Evolutionary conservation across 2,329 filamentous ascomycete species (phyloP).

Genomic region (Fonsecaea nubica): DNA sequence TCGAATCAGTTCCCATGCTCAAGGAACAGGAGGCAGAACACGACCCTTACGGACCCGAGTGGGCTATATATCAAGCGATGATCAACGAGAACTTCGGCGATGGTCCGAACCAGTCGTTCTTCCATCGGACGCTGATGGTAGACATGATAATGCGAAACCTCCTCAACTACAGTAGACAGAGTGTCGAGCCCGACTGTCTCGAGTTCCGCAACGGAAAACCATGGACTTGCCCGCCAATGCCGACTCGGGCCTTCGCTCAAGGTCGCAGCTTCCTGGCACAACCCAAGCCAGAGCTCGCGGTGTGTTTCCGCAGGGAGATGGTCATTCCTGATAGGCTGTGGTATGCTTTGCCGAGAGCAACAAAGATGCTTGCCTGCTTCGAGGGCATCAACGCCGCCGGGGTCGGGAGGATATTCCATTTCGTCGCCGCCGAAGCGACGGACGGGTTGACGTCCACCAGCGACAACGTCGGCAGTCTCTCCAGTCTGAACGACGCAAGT

Average conservation of each 20-base stretch:
- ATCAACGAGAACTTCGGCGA: neutral
- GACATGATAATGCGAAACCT: slow-evolving; percentile 3
- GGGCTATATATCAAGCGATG: neutral
- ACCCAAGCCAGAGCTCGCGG: slow-evolving; percentile 4
- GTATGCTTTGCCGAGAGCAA: neutral
- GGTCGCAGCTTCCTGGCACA: neutral
- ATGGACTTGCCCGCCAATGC: slow-evolving; percentile 7
- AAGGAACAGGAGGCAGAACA: neutral
- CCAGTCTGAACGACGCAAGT: slow-evolving; percentile 5
- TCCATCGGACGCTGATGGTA: neutral
- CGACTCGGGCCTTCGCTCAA: neutral
- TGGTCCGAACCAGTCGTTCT: neutral
- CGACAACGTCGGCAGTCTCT: neutral
- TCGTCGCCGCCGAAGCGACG: neutral
- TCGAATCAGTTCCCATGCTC: neutral
- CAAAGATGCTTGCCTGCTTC: neutral
- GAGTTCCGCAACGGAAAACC: neutral
- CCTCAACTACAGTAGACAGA: neutral
- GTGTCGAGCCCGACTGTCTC: neutral
- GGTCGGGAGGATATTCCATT: neutral
- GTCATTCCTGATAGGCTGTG: neutral
- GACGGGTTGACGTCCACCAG: neutral
- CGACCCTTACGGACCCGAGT: neutral
- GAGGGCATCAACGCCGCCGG: neutral
- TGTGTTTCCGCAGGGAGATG: neutral